Base-by-base conservation (phyloP, 2,329 filamentous ascomycete species). In the Diaporthe aspalathi region DNA sequence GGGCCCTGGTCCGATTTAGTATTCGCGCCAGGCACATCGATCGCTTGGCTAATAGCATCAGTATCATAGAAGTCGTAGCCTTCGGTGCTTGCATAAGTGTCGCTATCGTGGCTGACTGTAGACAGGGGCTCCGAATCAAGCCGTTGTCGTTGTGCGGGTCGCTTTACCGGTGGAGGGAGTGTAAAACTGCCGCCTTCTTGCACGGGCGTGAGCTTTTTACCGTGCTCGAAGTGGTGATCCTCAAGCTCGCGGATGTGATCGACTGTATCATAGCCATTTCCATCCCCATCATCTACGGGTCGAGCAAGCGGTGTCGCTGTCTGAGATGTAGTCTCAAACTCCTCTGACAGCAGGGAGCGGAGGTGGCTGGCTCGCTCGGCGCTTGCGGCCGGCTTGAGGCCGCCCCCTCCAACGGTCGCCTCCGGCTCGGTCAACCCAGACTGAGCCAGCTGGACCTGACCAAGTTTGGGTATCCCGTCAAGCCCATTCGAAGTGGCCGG, bases 11-110 rank as follows among this genome's bases (percentile, higher is more conserved):
- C 82, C 67, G 81, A 81, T 69, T 81, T 81, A 74, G 81, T 83
- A 67, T 79, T 82, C 7, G 83, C 77, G 11, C 78, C 75, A 11
- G 85, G 87, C 63, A 89, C 85, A 72, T 90, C 87, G 57, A 90
- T 86, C 8, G 86, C 87, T 54, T 82, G 82, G 62, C 81, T 80
- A 69, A 87, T 78, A 35, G 83, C 85, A n/a, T 89, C 88, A 35
- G 89, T 81, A 75, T 89, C 90, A 76, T 91, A 91, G 76, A 91
- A 91, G 77, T 91, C 89, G 75, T 91, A 91, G 0, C 89, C 89
- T 74, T 91, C 89, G 1, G 86, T 88, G 76, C 83, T 86, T n/a
- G 80, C 74, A 27, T 86, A 83, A 7, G 84, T 83, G 53, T 82
- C 84, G 75, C 85, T 88, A 50, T 84, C 83, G 40, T 86, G 83